Evolutionary conservation across 208 protist genomes (phyloP).

Genomic region (Trichomonas tenax): DNA sequence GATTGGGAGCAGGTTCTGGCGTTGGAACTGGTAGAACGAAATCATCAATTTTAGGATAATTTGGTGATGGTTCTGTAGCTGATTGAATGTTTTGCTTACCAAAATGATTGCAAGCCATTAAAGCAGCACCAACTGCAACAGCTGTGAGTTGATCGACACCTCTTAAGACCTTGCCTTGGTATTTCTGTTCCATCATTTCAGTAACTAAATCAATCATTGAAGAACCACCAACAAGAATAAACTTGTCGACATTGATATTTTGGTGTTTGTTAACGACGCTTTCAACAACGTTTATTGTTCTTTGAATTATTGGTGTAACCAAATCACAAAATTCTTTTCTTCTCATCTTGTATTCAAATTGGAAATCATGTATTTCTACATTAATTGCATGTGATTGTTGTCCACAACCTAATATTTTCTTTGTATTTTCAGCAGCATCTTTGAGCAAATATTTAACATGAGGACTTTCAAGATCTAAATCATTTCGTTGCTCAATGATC

Average conservation of each 20-base stretch:
- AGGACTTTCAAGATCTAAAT: neutral
- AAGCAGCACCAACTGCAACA: neutral
- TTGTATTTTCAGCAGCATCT: neutral
- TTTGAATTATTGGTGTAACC: neutral
- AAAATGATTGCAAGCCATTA: neutral
- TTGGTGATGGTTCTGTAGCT: too few relatives aligned
- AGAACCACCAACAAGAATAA: neutral
- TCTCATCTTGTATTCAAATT: neutral
- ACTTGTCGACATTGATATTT: neutral
- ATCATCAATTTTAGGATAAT: too few relatives aligned
- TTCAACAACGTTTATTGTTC: neutral
- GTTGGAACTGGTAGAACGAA: too few relatives aligned
- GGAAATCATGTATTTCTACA: neutral
- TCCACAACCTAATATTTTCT: neutral
- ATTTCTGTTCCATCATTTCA: neutral
- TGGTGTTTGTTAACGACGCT: neutral
- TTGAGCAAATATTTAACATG: neutral
- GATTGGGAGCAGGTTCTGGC: too few relatives aligned
- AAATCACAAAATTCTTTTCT: neutral
- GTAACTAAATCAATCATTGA: neutral
- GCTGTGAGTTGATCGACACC: neutral
- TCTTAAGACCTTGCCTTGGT: neutral
- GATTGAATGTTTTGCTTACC: too few relatives aligned
- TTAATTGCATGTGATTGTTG: neutral
- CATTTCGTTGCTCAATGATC: neutral